phyloP scores from a whole-genome alignment of 2,329 filamentous ascomycete species.

The Boeremia lycopersici region DNA sequence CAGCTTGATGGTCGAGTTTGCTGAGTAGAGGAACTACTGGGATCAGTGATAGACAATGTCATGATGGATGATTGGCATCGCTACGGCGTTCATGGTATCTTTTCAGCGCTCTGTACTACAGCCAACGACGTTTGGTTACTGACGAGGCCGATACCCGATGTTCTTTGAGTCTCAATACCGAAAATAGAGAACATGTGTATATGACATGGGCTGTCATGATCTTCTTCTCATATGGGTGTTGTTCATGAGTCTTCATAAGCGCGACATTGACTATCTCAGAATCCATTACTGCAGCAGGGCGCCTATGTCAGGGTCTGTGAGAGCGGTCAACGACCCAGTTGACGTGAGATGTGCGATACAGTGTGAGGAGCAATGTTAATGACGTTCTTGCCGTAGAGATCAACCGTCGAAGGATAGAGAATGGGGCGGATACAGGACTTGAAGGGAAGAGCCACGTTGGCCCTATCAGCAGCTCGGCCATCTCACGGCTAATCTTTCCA shows the following conservation, averaged over 20 bases:
- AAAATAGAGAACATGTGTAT: conserved; percentile 6
- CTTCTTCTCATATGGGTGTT: background rate
- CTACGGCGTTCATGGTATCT: conserved; percentile 10
- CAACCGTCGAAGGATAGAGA: no score
- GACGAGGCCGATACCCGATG: conserved; percentile 7
- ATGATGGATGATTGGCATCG: conserved; percentile 1
- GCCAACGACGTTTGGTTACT: background rate
- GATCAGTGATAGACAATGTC: background rate
- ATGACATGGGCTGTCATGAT: background rate
- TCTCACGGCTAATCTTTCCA: background rate
- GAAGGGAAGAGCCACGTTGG: background rate
- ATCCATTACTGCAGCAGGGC: no score
- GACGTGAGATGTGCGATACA: no score
- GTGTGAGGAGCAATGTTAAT: no score
- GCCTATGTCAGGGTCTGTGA: no score
- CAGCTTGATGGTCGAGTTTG: conserved; percentile 92
- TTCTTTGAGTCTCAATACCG: background rate
- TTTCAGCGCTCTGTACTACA: background rate
- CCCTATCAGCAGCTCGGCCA: background rate
- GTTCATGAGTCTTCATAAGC: no score
- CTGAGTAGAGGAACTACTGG: conserved; percentile 23
- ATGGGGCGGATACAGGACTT: no score
- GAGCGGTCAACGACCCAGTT: no score
- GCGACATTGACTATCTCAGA: no score
- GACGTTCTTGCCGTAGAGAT: no score